Percentiles rank a stretch among this genome's conserved stretches.
Conservation (phyloP, 768 basidiomycete species). For the Candolleomyces eurysporus region DNA sequence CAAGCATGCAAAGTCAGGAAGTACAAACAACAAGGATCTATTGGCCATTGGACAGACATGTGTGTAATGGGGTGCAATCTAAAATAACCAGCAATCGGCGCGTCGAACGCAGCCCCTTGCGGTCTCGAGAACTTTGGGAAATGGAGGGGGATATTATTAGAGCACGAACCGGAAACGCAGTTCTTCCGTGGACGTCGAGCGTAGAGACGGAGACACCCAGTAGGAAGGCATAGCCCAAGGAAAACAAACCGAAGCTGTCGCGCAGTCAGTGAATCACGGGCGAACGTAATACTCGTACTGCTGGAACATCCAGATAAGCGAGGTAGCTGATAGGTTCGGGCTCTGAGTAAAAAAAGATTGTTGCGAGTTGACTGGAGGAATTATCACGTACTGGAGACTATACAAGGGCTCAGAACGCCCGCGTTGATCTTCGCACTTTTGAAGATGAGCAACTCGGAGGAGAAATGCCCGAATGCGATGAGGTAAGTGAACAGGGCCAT, state of each 20-base stretch:
- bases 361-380: background rate
- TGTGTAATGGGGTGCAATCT: too few species aligned
- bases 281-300: slow-evolving; percentile 81
- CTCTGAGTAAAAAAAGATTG: slow-evolving; percentile 5
- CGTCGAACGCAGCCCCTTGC: too few species aligned
- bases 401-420: slow-evolving; percentile 67
- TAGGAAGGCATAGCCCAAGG: too few species aligned
- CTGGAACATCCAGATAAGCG: slow-evolving; percentile 81
- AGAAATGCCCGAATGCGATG: slow-evolving; percentile 88
- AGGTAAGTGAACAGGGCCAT: slow-evolving; percentile 86
- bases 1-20: too few species aligned
- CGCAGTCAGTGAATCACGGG: slow-evolving; percentile 8
- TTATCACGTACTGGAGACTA: slow-evolving; percentile 76
- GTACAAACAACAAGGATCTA: too few species aligned
- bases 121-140: too few species aligned
- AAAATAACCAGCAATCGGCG: too few species aligned
- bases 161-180: too few species aligned
- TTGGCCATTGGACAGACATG: too few species aligned
- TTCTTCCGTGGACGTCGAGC: too few species aligned
- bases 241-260: background rate
- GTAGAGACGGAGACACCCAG: too few species aligned
- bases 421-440: slow-evolving; percentile 62
- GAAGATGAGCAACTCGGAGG: slow-evolving; percentile 82
- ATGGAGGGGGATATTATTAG: too few species aligned
- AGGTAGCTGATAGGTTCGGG: slow-evolving; percentile 44